Base-by-base conservation (phyloP, 2,329 filamentous ascomycete genomes). In the Neoscytalidium dimidiatum region DNA sequence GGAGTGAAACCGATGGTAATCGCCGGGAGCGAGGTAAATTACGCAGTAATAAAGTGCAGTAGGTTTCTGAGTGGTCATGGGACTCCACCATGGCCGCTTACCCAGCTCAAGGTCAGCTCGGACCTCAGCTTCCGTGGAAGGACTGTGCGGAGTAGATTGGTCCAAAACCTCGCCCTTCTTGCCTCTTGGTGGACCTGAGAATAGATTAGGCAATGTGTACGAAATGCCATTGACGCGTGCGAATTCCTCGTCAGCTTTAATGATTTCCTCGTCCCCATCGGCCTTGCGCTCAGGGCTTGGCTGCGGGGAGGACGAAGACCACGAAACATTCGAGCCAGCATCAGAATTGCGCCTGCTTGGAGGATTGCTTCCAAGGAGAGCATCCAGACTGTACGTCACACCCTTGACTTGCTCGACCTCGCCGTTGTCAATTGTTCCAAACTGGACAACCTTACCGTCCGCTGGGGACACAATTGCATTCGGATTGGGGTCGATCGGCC, bases 341-440 rank as follows among this genome's bases (percentile, higher is more conserved):
- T 86, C 86, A 19, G 84, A 78, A 4, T 83, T 62, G 33, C 44
- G 61, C 11, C 41, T 48, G 70, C 64, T 77, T 65, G 69, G 76
- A 21, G 71, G 70, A 35, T 69, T 69, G 56, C 78, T 78, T 60
- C 95, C 95, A 1, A 99, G 85, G 1, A 99, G 85, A 7, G 95
- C 94, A 75, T 99, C 95, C 63, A 99, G 86, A 69, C 90, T 96
- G 79, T 99, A 99, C 0, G 95, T 99, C 85, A 99, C 95, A 66
- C 95, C 95, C 80, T 99, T 99, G 68, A 99, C 94, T 80, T 99
- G 95, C 77, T 99, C 95, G 48, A 99, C 96, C 73, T 97, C 92
- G 53, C 94, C 94, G 72, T 94, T 88, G 72, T 96, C 90, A 65
- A 99, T 97, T 71, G 88, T 89, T 11, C 95, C 95, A 71, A 93